Conservation (phyloP, 2,329 filamentous ascomycete species). For the Fusarium heterosporum region DNA sequence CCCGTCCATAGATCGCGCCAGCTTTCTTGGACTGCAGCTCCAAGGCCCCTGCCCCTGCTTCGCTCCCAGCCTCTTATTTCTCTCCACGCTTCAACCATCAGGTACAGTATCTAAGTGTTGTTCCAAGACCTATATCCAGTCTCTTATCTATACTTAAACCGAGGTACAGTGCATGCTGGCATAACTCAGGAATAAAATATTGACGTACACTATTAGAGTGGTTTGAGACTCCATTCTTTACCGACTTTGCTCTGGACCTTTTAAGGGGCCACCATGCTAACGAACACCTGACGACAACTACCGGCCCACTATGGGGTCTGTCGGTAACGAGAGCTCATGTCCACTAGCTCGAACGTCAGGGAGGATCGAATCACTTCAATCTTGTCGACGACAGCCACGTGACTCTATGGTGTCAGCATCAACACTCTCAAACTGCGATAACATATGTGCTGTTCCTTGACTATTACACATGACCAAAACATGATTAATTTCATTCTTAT, state of each 20-base stretch:
- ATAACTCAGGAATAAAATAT: neutral
- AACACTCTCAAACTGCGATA: neutral
- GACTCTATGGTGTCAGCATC: constrained; percentile 2
- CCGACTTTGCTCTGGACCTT: constrained; percentile 3
- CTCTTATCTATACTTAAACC: neutral
- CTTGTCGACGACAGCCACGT: constrained; percentile 26
- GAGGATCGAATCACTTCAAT: constrained; percentile 31
- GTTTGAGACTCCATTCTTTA: constrained; percentile 14
- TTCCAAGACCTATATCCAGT: neutral
- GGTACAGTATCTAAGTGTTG: neutral
- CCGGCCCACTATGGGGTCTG: constrained; percentile 25
- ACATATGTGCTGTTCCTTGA: neutral
- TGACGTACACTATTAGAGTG: neutral
- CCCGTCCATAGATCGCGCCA: constrained; percentile 45
- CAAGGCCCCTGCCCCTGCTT: constrained; percentile 22
- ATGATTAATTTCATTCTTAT: neutral
- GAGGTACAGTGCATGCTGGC: neutral
- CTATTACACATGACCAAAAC: neutral
- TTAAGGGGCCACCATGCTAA: constrained; percentile 19
- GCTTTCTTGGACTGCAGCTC: constrained; percentile 25
- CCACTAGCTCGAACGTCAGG: constrained; percentile 24
- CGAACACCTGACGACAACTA: constrained; percentile 26
- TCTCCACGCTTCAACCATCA: neutral
- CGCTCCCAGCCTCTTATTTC: constrained; percentile 23
- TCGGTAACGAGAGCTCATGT: constrained; percentile 15